Percentiles rank a stretch among this genome's conserved stretches.
These are phyloP conservation scores for Phaeomoniella chlamydospora DNA, from an alignment of 2,329 filamentous ascomycete species.

Conservation along the genomic window DNA sequence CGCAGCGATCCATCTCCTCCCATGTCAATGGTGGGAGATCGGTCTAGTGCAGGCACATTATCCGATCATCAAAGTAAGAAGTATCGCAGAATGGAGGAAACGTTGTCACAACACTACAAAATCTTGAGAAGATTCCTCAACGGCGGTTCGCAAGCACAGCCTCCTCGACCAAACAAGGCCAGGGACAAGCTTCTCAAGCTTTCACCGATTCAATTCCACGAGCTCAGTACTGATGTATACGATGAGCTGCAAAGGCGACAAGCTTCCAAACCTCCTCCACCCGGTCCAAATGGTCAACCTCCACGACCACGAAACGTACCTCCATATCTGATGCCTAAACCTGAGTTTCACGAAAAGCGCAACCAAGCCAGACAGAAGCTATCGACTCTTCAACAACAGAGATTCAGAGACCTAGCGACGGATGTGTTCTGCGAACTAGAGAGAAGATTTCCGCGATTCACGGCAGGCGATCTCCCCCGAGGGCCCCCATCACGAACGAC, in stretches of 20 bases:
- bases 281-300: constrained; percentile 19
- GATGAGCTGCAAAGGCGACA: constrained; percentile 87
- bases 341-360: constrained; percentile 86
- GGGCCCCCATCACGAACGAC: constrained; percentile 43
- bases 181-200: constrained; percentile 86
- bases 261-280: constrained; percentile 38
- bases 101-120: constrained; percentile 67
- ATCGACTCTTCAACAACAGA: constrained; percentile 69
- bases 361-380: constrained; percentile 96
- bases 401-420: constrained; percentile 83
- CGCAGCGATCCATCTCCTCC: constrained; percentile 62
- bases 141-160: constrained; percentile 6
- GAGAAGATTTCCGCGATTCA: constrained; percentile 72
- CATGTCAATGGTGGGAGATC: constrained; percentile 59
- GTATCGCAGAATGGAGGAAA: constrained; percentile 46
- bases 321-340: constrained; percentile 65
- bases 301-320: constrained; percentile 37
- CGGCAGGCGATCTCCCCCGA: constrained; percentile 52
- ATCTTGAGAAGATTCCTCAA: constrained; percentile 65
- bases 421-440: constrained; percentile 95
- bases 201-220: constrained; percentile 86
- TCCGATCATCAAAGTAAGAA: constrained; percentile 50
- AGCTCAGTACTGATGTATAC: constrained; percentile 93
- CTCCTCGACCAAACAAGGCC: constrained; percentile 57
- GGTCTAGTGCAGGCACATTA: constrained; percentile 65